Percentiles rank a stretch among this genome's conserved stretches.
Evolutionary conservation across 2,329 filamentous ascomycete genomes (phyloP).

Genomic region (Xylariomycetidae sp.): DNA sequence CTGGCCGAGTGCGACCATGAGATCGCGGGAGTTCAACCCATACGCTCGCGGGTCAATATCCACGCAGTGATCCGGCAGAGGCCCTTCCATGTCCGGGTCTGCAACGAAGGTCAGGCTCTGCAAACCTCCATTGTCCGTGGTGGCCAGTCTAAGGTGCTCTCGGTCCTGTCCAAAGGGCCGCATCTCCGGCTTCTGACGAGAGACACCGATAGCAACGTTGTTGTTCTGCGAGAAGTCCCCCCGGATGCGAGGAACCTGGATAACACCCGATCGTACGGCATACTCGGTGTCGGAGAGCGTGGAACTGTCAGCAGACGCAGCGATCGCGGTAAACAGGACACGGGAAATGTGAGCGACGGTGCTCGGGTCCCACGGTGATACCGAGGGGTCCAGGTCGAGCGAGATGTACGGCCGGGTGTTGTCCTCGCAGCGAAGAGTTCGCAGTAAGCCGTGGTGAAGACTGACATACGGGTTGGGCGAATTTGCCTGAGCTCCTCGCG

Average conservation of each 20-base stretch:
- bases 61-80: conserved; percentile 1
- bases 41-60: conserved; percentile 7
- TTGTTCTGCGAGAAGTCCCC: conserved; percentile 3
- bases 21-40: conserved; percentile 11
- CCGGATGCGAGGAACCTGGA: conserved; percentile 5
- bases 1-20: conserved; percentile 9
- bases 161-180: conserved; percentile 4
- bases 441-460: conserved; percentile 19
- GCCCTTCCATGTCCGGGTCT: neutral
- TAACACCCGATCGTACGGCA: conserved; percentile 5
- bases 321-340: conserved; percentile 4
- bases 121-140: conserved; percentile 5
- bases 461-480: too few relatives aligned
- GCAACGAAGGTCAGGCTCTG: conserved; percentile 9
- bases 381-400: conserved; percentile 18
- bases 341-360: conserved; percentile 3
- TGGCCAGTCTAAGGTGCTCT: conserved; percentile 7
- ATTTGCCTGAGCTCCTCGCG: too few relatives aligned
- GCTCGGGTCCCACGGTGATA: conserved; percentile 2
- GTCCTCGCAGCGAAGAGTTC: conserved; percentile 17
- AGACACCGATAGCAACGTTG: neutral
- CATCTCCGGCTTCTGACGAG: conserved; percentile 3
- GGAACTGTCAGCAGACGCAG: neutral
- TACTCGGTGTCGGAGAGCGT: conserved; percentile 8
- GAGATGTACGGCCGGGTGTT: conserved; percentile 12